A percentile compares a stretch with the other conserved stretches of the same genome.
These are phyloP conservation scores for Scorias spongiosa DNA, from an alignment of 2,329 filamentous ascomycete species.

Conservation along the genomic window DNA sequence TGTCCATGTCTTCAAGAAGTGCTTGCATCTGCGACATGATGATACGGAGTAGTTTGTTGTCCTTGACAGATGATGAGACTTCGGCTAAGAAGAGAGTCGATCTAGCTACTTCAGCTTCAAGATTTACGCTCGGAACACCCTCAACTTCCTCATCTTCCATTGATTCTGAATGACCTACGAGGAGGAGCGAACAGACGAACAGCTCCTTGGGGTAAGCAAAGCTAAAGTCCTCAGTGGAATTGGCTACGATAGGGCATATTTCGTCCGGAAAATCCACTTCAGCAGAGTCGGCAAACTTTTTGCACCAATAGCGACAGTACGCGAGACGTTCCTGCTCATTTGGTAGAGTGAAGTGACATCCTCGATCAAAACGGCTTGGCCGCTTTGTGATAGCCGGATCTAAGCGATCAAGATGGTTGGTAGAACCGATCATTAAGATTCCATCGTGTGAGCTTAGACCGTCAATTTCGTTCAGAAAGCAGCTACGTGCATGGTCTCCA, in stretches of 20 bases:
- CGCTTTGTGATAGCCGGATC: slow-evolving; percentile 30
- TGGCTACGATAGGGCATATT: slow-evolving; percentile 33
- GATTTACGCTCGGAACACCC: too few species aligned
- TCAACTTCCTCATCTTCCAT: too few species aligned
- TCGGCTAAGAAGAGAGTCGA: too few species aligned
- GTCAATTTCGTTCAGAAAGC: slow-evolving; percentile 30
- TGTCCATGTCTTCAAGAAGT: too few species aligned
- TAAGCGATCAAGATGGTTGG: slow-evolving; percentile 24
- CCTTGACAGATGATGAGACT: too few species aligned
- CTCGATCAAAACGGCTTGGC: slow-evolving; percentile 31
- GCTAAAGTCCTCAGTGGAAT: slow-evolving; percentile 46
- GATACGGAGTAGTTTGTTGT: too few species aligned
- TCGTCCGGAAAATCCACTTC: slow-evolving; percentile 16
- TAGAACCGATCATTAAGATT: slow-evolving; percentile 27
- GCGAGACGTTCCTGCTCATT: slow-evolving; percentile 21
- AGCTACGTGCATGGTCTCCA: slow-evolving; percentile 20
- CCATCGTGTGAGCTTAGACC: slow-evolving; percentile 26
- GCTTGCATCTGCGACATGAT: too few species aligned
- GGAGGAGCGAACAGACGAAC: too few species aligned
- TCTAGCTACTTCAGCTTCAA: too few species aligned
- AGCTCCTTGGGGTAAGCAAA: slow-evolving; percentile 56
- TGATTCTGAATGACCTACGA: too few species aligned
- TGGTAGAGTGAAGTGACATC: slow-evolving; percentile 31
- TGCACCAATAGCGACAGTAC: slow-evolving; percentile 31
- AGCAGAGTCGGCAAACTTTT: slow-evolving; percentile 20